Evolutionary conservation across 345 rosid species (phyloP).

Genomic region (Hirschfeldia incana): DNA sequence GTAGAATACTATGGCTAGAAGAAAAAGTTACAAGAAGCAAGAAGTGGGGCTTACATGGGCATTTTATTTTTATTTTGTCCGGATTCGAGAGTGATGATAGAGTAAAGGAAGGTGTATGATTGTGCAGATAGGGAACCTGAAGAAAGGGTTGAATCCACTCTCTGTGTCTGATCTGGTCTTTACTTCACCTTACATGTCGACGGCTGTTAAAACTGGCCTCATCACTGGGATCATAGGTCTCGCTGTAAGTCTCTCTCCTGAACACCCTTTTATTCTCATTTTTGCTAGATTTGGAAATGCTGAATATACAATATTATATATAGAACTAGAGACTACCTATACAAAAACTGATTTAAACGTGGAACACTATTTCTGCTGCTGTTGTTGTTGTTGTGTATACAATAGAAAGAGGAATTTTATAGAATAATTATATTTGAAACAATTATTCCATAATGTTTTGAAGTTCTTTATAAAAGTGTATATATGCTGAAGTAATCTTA

Average conservation of each 20-base stretch:
- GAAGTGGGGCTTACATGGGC: slow-evolving; percentile 22
- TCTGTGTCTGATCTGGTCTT: slow-evolving; percentile 67
- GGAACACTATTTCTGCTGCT: not conserved
- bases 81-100: not conserved
- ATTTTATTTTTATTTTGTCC: not conserved
- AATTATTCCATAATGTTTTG: not conserved
- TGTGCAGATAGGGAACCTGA: slow-evolving; percentile 76
- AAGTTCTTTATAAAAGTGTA: not conserved
- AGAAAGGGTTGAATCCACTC: slow-evolving; percentile 83
- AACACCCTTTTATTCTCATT: not conserved
- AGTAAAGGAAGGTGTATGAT: slow-evolving; percentile 15
- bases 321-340: not conserved
- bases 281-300: not conserved
- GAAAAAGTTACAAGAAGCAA: slow-evolving; percentile 25
- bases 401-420: not conserved
- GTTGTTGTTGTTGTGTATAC: not conserved
- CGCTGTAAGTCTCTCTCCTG: slow-evolving; percentile 52
- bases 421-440: not conserved
- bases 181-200: slow-evolving; percentile 59
- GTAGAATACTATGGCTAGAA: slow-evolving; percentile 18
- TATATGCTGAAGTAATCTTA: not conserved
- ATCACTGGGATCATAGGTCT: slow-evolving; percentile 88
- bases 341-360: not conserved
- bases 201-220: slow-evolving; percentile 74
- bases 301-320: not conserved